Percentiles rank a stretch among this genome's conserved stretches.
Evolutionary conservation across 441 rosid genomes (phyloP).

Genomic region (Flueggea neowawraea): DNA sequence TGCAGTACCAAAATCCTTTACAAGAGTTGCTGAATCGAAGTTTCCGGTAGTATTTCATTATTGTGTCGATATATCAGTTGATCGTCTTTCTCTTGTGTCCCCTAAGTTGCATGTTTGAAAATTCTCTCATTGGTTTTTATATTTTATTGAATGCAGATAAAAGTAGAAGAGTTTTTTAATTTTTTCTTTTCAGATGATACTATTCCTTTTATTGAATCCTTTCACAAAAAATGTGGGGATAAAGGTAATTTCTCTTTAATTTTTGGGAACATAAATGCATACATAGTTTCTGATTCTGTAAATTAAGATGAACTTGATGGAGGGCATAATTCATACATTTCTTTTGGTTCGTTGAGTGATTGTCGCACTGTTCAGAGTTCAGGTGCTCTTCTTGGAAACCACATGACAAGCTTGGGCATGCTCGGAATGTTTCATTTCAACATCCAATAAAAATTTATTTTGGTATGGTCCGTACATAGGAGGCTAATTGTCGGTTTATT

Average conservation of each 20-base stretch:
- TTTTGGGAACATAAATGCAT: constrained; percentile 9
- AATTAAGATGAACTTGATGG: constrained; percentile 11
- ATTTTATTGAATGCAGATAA: constrained; percentile 54
- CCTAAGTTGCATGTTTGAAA: background rate
- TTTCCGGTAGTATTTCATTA: constrained; percentile 57
- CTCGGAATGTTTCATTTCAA: constrained; percentile 77
- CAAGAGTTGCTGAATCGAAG: constrained; percentile 71
- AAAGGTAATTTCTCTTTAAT: constrained; percentile 59
- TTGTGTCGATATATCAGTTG: constrained; percentile 10
- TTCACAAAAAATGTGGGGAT: constrained; percentile 81
- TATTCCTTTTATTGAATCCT: constrained; percentile 59
- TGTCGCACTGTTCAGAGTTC: constrained; percentile 55
- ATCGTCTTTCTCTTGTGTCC: background rate
- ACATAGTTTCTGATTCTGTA: constrained; percentile 5
- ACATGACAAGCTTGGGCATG: constrained; percentile 68
- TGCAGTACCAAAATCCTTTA: constrained; percentile 76
- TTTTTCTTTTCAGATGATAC: constrained; percentile 74
- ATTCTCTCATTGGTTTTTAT: constrained; percentile 10
- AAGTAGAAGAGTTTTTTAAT: constrained; percentile 71
- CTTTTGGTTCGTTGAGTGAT: constrained; percentile 7
- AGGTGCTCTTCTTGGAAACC: constrained; percentile 73
- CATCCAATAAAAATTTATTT: constrained; percentile 95
- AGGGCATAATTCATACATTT: constrained; percentile 5
- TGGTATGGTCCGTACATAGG: constrained; percentile 40
- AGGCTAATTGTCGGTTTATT: background rate